phyloP scores from a whole-genome alignment of 164 flowering plant species.

The Tetracentron sinense region DNA sequence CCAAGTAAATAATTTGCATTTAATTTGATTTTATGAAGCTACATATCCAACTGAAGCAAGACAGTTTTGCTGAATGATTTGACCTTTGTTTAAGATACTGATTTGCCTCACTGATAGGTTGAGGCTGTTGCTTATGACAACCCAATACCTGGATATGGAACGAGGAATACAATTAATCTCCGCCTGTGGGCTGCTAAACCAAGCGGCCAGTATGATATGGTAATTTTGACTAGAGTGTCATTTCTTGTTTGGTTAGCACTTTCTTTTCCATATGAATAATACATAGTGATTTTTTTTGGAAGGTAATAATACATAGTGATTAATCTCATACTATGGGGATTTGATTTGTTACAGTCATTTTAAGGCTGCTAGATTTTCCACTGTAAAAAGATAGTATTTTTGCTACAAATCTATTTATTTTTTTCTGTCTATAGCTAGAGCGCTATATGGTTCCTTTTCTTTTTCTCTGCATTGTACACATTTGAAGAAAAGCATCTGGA shows the following conservation, averaged over 20 bases:
- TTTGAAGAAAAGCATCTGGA: no score
- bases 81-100: neutral
- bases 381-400: no score
- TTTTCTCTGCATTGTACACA: neutral
- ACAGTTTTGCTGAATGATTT: neutral
- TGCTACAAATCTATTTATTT: no score
- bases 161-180: slow-evolving; percentile 50
- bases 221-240: slow-evolving; percentile 9
- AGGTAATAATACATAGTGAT: no score
- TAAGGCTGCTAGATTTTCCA: neutral
- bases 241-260: neutral
- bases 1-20: neutral
- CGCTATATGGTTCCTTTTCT: neutral
- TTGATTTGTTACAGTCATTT: neutral
- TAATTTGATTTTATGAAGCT: neutral
- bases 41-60: no score
- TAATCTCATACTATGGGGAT: no score
- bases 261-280: neutral
- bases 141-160: slow-evolving; percentile 66
- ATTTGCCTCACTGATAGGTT: slow-evolving; percentile 30
- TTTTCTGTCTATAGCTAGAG: no score
- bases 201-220: slow-evolving; percentile 50
- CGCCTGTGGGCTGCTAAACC: slow-evolving; percentile 70
- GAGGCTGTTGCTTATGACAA: slow-evolving; percentile 67
- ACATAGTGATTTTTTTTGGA: neutral